A percentile compares a stretch with the other conserved stretches of the same genome.
phyloP scores from a whole-genome alignment of 1,284 basidiomycete species.

The Anthracocystis panici-leucophaei region DNA sequence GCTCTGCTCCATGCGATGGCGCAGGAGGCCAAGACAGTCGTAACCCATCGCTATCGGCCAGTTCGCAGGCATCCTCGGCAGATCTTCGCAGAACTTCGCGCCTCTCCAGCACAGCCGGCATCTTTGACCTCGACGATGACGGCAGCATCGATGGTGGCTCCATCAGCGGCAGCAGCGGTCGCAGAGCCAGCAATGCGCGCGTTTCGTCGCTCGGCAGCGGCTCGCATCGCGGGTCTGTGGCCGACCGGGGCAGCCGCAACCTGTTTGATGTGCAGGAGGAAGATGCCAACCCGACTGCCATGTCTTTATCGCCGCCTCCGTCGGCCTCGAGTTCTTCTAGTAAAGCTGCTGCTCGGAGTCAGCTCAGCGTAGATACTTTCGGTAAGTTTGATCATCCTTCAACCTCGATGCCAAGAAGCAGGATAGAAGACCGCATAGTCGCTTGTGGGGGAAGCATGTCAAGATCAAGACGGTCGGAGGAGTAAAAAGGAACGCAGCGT shows the following conservation, averaged over 20 bases:
- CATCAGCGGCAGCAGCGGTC: slow-evolving; percentile 20
- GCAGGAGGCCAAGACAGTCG: slow-evolving; percentile 26
- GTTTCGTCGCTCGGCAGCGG: slow-evolving; percentile 32
- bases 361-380: slow-evolving; percentile 34
- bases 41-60: slow-evolving; percentile 37
- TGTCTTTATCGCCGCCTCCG: slow-evolving; percentile 13
- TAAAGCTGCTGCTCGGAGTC: slow-evolving; percentile 19
- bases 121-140: slow-evolving; percentile 58
- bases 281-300: slow-evolving; percentile 15
- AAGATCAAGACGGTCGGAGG: not conserved
- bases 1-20: slow-evolving; percentile 31
- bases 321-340: slow-evolving; percentile 17
- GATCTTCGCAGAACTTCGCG: slow-evolving; percentile 36
- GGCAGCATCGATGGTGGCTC: slow-evolving; percentile 23
- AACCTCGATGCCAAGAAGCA: not conserved
- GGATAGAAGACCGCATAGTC: not conserved
- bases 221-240: slow-evolving; percentile 28
- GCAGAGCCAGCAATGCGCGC: slow-evolving; percentile 32
- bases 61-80: slow-evolving; percentile 40
- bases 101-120: slow-evolving; percentile 55
- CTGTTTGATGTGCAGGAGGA: slow-evolving; percentile 42
- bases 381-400: slow-evolving; percentile 25
- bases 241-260: slow-evolving; percentile 28
- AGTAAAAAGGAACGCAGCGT: not conserved
- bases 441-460: not conserved